phyloP scores from a whole-genome alignment of 2,329 filamentous ascomycete genomes.

The Domatiomyces catenatus region DNA sequence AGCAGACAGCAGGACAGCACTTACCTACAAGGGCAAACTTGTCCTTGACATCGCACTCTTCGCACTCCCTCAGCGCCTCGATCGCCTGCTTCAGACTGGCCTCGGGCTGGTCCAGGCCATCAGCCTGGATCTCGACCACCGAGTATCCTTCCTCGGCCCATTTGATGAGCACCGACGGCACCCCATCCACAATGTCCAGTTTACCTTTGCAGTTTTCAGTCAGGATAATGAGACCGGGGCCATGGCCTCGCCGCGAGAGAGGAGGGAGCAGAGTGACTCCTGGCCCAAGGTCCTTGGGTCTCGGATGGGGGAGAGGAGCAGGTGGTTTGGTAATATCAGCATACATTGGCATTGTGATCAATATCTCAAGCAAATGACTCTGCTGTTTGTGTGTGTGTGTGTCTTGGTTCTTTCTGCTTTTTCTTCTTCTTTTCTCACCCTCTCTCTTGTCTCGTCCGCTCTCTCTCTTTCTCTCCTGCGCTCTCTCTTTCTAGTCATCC shows the following conservation, averaged over 20 bases:
- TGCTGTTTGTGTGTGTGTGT: too few relatives aligned
- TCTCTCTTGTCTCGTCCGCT: too few relatives aligned
- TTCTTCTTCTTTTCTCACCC: too few relatives aligned
- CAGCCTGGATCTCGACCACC: constrained; percentile 38
- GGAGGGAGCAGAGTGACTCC: constrained; percentile 28
- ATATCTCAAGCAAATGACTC: not conserved
- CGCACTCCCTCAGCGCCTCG: constrained; percentile 12
- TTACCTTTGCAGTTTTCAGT: constrained; percentile 21
- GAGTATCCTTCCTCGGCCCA: constrained; percentile 59
- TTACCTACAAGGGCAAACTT: constrained; percentile 22
- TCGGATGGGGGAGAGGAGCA: not conserved
- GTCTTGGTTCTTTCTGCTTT: too few relatives aligned
- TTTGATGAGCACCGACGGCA: constrained; percentile 45
- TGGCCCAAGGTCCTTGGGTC: constrained; percentile 2
- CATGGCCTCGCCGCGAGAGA: constrained; percentile 34
- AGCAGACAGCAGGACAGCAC: constrained; percentile 3
- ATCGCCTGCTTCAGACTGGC: constrained; percentile 16
- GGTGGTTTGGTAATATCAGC: not conserved
- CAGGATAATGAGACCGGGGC: constrained; percentile 34
- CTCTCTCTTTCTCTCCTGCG: too few relatives aligned
- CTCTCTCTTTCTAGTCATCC: not conserved
- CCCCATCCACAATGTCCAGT: constrained; percentile 22
- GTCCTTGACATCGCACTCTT: constrained; percentile 18
- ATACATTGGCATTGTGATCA: not conserved
- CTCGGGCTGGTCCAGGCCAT: constrained; percentile 2